These are phyloP conservation scores for Erigeron philadelphicus DNA, from an alignment of 140 eudicot species.

Conservation along the genomic window DNA sequence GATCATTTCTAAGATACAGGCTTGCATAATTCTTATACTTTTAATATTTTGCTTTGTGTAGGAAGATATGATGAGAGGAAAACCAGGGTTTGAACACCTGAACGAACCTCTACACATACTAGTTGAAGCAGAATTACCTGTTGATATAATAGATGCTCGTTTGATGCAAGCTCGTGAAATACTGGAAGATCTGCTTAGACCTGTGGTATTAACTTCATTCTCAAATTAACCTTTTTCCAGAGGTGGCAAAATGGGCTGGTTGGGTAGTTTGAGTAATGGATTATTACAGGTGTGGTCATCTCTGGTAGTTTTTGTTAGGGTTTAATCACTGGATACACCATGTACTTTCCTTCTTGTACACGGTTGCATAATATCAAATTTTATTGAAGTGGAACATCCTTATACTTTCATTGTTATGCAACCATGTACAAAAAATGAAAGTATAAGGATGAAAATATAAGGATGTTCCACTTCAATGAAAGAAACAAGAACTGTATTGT, in stretches of 20 bases:
- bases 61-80: slow-evolving; percentile 99
- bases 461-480: too few species aligned
- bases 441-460: too few species aligned
- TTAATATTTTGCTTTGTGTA: slow-evolving; percentile 29
- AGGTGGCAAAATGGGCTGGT: too few species aligned
- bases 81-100: slow-evolving; percentile 94
- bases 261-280: too few species aligned
- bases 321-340: too few species aligned
- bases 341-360: too few species aligned
- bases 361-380: too few species aligned
- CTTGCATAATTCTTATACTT: background rate
- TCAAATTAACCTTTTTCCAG: background rate
- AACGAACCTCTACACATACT: slow-evolving; percentile 94
- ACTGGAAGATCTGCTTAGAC: slow-evolving; percentile 90
- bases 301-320: too few species aligned
- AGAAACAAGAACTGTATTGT: background rate
- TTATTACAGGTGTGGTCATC: too few species aligned
- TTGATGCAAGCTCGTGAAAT: slow-evolving; percentile 95
- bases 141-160: slow-evolving; percentile 86
- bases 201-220: slow-evolving; percentile 59
- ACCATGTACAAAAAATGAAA: too few species aligned
- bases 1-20: background rate
- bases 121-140: slow-evolving; percentile 91
- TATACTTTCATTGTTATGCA: too few species aligned
- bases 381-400: too few species aligned